phyloP scores from a whole-genome alignment of 768 basidiomycete species.

The Rhodotorula graminis region DNA sequence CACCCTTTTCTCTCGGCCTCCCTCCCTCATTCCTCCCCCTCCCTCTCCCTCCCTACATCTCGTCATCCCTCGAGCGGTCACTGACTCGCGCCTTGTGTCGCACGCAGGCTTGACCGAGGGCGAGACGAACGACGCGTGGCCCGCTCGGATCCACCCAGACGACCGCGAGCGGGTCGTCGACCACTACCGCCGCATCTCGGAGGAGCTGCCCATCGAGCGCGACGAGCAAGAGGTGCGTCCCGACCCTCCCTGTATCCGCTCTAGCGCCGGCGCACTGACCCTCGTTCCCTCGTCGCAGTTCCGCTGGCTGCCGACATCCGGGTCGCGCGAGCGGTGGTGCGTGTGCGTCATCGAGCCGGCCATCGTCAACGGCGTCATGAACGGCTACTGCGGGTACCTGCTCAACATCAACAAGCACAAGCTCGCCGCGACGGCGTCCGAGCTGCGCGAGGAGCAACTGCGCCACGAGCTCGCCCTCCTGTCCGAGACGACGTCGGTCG shows the following conservation, averaged over 20 bases:
- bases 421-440: slow-evolving; percentile 6
- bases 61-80: too few relatives aligned
- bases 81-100: too few relatives aligned
- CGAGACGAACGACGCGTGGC: slow-evolving; percentile 14
- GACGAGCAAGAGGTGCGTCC: slow-evolving; percentile 7
- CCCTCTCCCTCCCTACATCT: too few relatives aligned
- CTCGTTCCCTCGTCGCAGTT: not conserved
- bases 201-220: not conserved
- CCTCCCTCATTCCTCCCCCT: not conserved
- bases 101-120: not conserved
- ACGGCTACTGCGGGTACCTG: slow-evolving; percentile 11
- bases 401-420: slow-evolving; percentile 30
- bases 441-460: slow-evolving; percentile 8
- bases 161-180: slow-evolving; percentile 6
- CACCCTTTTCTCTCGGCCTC: not conserved
- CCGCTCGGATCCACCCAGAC: not conserved
- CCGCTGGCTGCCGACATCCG: slow-evolving; percentile 1
- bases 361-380: slow-evolving; percentile 6
- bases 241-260: too few relatives aligned
- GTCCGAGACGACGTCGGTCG: slow-evolving; percentile 6
- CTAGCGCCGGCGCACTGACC: too few relatives aligned
- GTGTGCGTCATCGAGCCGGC: not conserved
- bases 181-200: slow-evolving; percentile 5
- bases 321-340: slow-evolving; percentile 23
- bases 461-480: slow-evolving; percentile 17